Evolutionary conservation across 306 rosid genomes (phyloP).

Genomic region (Casuarina glauca): DNA sequence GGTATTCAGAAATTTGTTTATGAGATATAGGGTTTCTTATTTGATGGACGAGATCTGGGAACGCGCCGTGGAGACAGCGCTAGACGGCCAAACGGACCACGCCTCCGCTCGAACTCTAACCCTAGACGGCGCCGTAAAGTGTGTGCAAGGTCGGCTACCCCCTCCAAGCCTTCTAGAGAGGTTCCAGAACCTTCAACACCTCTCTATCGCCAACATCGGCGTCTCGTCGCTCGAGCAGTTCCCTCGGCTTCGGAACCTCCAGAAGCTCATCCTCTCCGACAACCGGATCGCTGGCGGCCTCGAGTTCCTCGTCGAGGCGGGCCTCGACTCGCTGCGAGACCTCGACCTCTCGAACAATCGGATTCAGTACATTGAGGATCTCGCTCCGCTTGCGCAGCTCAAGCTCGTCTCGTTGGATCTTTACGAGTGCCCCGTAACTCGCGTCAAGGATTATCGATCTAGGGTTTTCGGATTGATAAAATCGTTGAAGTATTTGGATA

Average conservation of each 20-base stretch:
- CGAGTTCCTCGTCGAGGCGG: conserved; percentile 72
- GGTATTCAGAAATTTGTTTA: conserved; percentile 29
- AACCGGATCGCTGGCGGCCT: conserved; percentile 85
- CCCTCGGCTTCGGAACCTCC: conserved; percentile 68
- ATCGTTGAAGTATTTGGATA: conserved; percentile 80
- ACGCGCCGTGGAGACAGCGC: conserved; percentile 86
- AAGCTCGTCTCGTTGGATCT: conserved; percentile 89
- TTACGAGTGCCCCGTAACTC: conserved; percentile 88
- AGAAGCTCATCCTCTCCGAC: conserved; percentile 74
- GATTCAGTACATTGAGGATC: conserved; percentile 84
- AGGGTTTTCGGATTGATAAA: conserved; percentile 91
- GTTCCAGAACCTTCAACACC: conserved; percentile 84
- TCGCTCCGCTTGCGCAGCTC: conserved; percentile 79
- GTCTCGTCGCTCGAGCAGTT: conserved; percentile 92
- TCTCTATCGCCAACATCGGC: conserved; percentile 85
- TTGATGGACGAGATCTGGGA: conserved; percentile 99
- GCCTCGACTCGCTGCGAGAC: conserved; percentile 77
- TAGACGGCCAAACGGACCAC: conserved; percentile 72
- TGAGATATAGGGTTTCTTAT: conserved; percentile 54
- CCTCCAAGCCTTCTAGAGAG: conserved; percentile 77
- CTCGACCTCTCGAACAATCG: conserved; percentile 86
- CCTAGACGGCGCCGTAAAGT: conserved; percentile 95
- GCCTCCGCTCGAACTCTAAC: conserved; percentile 69
- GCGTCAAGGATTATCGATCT: conserved; percentile 91
- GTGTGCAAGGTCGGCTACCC: conserved; percentile 75